A percentile compares a stretch with the other conserved stretches of the same genome.
These are phyloP conservation scores for Panus rudis DNA, from an alignment of 768 basidiomycete species.

Conservation along the genomic window DNA sequence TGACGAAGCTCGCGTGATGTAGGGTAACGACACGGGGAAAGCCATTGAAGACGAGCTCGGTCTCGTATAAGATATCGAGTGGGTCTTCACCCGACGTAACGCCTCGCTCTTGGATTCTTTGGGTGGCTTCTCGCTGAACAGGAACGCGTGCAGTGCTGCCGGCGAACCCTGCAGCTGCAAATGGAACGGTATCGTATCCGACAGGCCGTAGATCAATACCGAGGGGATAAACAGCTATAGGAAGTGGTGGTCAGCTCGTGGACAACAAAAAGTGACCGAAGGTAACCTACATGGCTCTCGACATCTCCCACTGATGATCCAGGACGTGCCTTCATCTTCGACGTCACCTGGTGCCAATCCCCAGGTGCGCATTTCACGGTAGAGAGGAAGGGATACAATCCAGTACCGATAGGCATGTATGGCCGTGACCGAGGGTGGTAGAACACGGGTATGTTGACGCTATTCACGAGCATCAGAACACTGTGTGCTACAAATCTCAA, in stretches of 20 bases:
- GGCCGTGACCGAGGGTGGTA: slow-evolving; percentile 54
- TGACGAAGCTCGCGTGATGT: not conserved
- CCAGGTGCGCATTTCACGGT: slow-evolving; percentile 57
- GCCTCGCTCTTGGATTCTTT: not conserved
- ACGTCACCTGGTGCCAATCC: slow-evolving; percentile 53
- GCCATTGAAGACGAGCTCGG: not conserved
- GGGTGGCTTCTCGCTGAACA: slow-evolving; percentile 14
- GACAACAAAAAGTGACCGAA: not conserved
- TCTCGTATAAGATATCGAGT: too few species aligned
- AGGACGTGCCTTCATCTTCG: slow-evolving; percentile 33
- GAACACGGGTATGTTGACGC: slow-evolving; percentile 41
- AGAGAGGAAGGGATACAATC: slow-evolving; percentile 42
- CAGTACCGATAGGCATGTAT: slow-evolving; percentile 41
- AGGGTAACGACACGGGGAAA: not conserved
- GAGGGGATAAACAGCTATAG: slow-evolving; percentile 54
- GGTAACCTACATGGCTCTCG: slow-evolving; percentile 42
- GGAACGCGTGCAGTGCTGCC: slow-evolving; percentile 39
- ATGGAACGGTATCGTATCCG: slow-evolving; percentile 58
- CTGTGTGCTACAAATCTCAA: not conserved
- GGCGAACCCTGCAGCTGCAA: slow-evolving; percentile 48
- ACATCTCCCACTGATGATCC: slow-evolving; percentile 31
- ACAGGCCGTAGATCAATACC: slow-evolving; percentile 44
- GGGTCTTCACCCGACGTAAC: too few species aligned
- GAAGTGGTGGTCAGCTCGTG: slow-evolving; percentile 2
- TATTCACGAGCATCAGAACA: slow-evolving; percentile 9